phyloP scores from a whole-genome alignment of 1,139 yeast genomes.

The Geotrichum cucujoidarum region DNA sequence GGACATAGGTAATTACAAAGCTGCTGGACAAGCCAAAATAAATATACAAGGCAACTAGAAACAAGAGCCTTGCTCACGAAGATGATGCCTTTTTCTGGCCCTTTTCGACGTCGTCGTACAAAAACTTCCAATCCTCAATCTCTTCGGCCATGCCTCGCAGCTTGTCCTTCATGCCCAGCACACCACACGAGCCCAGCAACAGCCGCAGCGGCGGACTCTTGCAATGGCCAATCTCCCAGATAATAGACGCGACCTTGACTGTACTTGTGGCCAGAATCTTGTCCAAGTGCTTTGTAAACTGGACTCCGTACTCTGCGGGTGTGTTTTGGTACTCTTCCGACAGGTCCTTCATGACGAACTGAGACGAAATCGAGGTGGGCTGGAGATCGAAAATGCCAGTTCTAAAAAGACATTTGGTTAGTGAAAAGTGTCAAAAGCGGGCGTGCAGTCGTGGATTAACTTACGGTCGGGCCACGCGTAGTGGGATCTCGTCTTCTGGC shows the following conservation, averaged over 20 bases:
- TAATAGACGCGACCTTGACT: conserved; percentile 18
- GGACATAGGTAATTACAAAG: no score
- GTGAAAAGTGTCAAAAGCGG: neutral
- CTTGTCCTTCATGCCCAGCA: conserved; percentile 31
- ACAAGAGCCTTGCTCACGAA: no score
- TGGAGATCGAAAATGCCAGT: conserved; percentile 16
- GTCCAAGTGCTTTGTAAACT: conserved; percentile 18
- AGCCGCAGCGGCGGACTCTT: conserved; percentile 33
- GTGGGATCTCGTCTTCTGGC: conserved; percentile 11
- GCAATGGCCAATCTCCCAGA: conserved; percentile 30
- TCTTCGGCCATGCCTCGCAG: conserved; percentile 36
- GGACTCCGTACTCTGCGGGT: conserved; percentile 21
- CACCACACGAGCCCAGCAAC: conserved; percentile 31
- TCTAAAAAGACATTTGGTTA: conserved; percentile 11
- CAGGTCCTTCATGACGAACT: conserved; percentile 18
- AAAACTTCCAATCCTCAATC: conserved; percentile 39
- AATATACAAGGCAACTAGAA: no score
- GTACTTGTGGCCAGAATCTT: conserved; percentile 19
- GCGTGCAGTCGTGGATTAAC: neutral
- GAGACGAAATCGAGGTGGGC: conserved; percentile 18
- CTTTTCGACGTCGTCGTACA: conserved; percentile 26
- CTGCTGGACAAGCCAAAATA: no score
- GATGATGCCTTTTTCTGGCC: no score
- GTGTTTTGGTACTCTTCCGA: conserved; percentile 19
- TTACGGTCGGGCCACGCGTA: conserved; percentile 18